phyloP scores from a whole-genome alignment of 1,284 basidiomycete species.

The Leucoagaricus sp. region DNA sequence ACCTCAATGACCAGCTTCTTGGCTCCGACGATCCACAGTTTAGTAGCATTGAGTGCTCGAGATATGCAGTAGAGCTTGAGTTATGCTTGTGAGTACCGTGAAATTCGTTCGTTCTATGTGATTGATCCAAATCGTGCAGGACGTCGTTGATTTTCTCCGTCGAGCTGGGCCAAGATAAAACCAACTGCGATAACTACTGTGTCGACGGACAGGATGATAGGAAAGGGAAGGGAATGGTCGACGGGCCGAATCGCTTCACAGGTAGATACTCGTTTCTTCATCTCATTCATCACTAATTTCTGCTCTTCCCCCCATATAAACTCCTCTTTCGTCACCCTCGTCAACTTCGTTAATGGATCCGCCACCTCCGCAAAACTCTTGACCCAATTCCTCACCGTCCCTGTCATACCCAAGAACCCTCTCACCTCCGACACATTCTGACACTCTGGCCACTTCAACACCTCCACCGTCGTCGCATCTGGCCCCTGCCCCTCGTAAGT shows the following conservation, averaged over 20 bases:
- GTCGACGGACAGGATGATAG: constrained; percentile 20
- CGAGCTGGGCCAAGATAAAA: constrained; percentile 32
- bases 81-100: constrained; percentile 34
- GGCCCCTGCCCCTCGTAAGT: too few relatives aligned
- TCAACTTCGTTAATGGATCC: too few relatives aligned
- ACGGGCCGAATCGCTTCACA: constrained; percentile 2
- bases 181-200: constrained; percentile 28
- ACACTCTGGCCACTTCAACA: too few relatives aligned
- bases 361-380: too few relatives aligned
- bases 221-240: neutral
- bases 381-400: too few relatives aligned
- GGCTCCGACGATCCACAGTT: constrained; percentile 29
- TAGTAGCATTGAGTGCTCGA: too few relatives aligned
- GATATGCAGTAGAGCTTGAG: constrained; percentile 32
- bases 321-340: too few relatives aligned
- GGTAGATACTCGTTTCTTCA: constrained; percentile 3
- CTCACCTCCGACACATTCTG: too few relatives aligned
- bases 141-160: constrained; percentile 20
- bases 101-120: constrained; percentile 28
- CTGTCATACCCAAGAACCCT: too few relatives aligned
- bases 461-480: too few relatives aligned
- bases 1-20: constrained; percentile 32
- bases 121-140: constrained; percentile 31
- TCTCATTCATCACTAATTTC: too few relatives aligned
- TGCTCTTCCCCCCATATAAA: too few relatives aligned